These are phyloP conservation scores for Ogataea zsoltii DNA, from an alignment of 805 yeast species.

Conservation along the genomic window DNA sequence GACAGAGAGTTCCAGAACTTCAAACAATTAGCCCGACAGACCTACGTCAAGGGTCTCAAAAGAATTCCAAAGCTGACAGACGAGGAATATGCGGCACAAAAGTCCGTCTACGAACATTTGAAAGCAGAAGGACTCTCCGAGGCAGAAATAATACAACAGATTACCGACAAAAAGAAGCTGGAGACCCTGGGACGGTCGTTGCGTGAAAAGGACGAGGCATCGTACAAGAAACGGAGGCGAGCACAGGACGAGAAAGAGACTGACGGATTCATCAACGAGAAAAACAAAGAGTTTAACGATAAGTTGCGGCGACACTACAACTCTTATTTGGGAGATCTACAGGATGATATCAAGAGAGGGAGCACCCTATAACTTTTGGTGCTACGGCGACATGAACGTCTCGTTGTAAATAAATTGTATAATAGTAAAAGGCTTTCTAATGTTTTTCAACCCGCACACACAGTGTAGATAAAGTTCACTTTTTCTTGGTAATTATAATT, in stretches of 20 bases:
- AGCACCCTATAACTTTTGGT: conserved; percentile 19
- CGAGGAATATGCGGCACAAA: conserved; percentile 45
- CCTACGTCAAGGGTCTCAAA: conserved; percentile 56
- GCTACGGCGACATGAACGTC: too few species aligned
- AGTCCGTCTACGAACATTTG: conserved; percentile 28
- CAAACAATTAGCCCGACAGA: conserved; percentile 56
- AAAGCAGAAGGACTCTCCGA: conserved; percentile 25
- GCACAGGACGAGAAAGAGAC: conserved; percentile 18
- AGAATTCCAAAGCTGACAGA: conserved; percentile 33
- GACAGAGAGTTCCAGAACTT: conserved; percentile 49
- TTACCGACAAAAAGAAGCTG: conserved; percentile 39
- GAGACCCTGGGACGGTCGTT: conserved; percentile 36
- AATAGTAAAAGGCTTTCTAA: too few species aligned
- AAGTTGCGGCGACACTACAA: conserved; percentile 63
- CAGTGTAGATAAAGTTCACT: too few species aligned
- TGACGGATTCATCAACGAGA: conserved; percentile 59
- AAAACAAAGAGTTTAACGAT: conserved; percentile 71
- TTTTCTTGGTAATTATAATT: too few species aligned
- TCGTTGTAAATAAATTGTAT: too few species aligned
- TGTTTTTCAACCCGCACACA: too few species aligned
- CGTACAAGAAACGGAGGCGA: conserved; percentile 38
- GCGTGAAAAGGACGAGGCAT: conserved; percentile 38
- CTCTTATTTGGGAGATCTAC: conserved; percentile 27
- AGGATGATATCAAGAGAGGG: conserved; percentile 27
- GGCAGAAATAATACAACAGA: conserved; percentile 22